Percentiles rank a stretch among this genome's conserved stretches.
Conservation (phyloP, 306 rosid genomes). For the Quercus aquifolioides region DNA sequence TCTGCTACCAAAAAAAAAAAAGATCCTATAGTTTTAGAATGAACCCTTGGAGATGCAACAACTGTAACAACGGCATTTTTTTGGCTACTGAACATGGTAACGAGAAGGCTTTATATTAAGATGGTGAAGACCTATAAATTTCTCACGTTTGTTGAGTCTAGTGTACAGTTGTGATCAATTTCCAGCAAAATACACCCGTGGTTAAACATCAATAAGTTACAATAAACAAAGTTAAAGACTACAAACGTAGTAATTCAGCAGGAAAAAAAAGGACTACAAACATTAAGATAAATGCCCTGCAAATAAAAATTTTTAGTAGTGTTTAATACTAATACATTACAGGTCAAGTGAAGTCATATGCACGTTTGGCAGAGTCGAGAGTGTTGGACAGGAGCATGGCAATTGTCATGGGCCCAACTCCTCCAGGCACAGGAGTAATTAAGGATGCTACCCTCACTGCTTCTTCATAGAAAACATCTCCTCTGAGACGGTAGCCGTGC, state of each 20-base stretch:
- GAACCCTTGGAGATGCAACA: neutral
- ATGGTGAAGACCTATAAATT: neutral
- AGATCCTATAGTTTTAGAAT: neutral
- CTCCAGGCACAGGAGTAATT: constrained; percentile 90
- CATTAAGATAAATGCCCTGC: neutral
- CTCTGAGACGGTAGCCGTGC: constrained; percentile 63
- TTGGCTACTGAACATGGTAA: neutral
- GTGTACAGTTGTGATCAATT: neutral
- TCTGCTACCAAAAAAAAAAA: neutral
- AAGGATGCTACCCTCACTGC: constrained; percentile 66
- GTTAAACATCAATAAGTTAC: neutral
- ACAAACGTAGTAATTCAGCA: neutral
- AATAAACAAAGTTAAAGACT: neutral
- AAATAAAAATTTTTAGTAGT: neutral
- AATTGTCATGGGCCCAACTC: constrained; percentile 90
- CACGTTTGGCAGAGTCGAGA: constrained; percentile 67
- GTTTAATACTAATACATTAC: neutral
- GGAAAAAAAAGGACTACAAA: neutral
- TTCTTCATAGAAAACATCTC: constrained; percentile 85
- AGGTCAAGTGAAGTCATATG: constrained; percentile 40
- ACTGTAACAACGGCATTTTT: neutral
- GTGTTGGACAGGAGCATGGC: constrained; percentile 87
- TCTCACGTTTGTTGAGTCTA: neutral
- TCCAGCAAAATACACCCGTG: neutral
- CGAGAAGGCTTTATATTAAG: neutral